phyloP scores from a whole-genome alignment of 495 filamentous ascomycete genomes.

The Xylaria scruposa region DNA sequence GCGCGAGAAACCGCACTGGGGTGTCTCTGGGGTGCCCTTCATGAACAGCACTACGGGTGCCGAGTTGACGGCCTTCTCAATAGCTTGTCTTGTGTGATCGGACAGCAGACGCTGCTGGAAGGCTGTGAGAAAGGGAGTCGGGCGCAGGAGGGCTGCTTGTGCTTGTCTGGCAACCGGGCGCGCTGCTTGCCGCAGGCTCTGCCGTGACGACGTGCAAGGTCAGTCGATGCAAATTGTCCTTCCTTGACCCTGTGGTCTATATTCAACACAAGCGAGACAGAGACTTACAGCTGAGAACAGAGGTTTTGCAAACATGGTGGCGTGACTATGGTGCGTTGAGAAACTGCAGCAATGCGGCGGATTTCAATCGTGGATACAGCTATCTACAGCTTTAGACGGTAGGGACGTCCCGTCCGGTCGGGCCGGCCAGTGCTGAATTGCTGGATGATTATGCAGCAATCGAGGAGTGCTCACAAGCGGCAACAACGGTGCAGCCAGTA shows the following conservation, averaged over 20 bases:
- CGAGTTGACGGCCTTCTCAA: conserved; percentile 83
- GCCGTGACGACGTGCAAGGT: conserved; percentile 7
- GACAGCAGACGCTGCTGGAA: conserved; percentile 71
- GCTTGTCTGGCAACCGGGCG: conserved; percentile 43
- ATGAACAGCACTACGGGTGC: conserved; percentile 97
- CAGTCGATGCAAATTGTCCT: conserved; percentile 14
- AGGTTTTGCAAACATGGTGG: conserved; percentile 27
- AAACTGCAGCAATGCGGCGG: conserved; percentile 5
- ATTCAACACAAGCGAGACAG: neutral
- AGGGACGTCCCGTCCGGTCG: neutral
- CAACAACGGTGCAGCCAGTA: conserved; percentile 10
- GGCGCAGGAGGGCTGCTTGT: conserved; percentile 34
- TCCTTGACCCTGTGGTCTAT: conserved; percentile 1
- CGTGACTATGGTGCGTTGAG: conserved; percentile 16
- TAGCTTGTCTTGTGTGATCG: conserved; percentile 73
- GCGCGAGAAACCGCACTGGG: conserved; percentile 97
- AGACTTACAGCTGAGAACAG: conserved; percentile 26
- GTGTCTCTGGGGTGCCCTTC: conserved; percentile 96
- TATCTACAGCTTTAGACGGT: neutral
- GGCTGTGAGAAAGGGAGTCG: conserved; percentile 42
- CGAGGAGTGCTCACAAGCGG: neutral
- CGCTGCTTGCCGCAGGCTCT: conserved; percentile 47
- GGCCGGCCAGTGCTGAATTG: neutral
- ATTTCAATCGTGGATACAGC: conserved; percentile 15
- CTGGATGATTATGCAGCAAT: conserved; percentile 18